Base-by-base conservation (phyloP, 164 flowering plant species). In the Vitis riparia region DNA sequence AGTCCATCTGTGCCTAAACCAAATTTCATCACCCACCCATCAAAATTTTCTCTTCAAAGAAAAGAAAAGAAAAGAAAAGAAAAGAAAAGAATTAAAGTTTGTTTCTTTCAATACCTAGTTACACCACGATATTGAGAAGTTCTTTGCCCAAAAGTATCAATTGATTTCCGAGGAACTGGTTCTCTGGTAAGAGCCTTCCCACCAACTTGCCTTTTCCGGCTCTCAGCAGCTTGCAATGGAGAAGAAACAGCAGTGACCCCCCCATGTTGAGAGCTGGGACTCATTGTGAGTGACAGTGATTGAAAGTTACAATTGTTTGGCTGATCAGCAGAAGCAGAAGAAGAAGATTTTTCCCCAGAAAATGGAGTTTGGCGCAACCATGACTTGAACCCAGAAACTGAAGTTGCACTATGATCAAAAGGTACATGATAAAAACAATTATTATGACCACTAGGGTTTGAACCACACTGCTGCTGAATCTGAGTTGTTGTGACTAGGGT, bases 81-180 rank as follows among this genome's bases (percentile, higher is more conserved):
- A 59, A 19, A 9, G 16, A 72, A n/a, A 52, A 65, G 12, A 29
- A 37, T 1, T 15, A 7, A 23, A 50, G 0, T 29, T 65, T n/a
- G 7, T 53, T 23, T n/a, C 44, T 47, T 17, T 17, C 27, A 49
- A 14, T 74, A 90, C 97, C 93, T 92, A 0, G 98, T 92, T n/a
- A 92, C 98, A 15, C 98, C 98, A 11, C 98, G 91, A 68, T 79
- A 92, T 66, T 89, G 94, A 67, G 98, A 92, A 49, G 98, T 92
- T 74, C 98, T 83, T 67, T 92, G 98, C 1, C 98, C 98, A 78
- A 92, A 91, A 37, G 91, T 87, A 62, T 92, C 98, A 37, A 88
- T 80, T 1, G 96, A 88, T 76, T 92, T 92, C 7, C 94, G 68
- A 30, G 92, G 88, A 52, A 85, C 80, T 0, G 86, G 66, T 65